Base-by-base conservation (phyloP, 225 moss, liverwort and hornwort genomes). In the Sphagnum tenellum region DNA sequence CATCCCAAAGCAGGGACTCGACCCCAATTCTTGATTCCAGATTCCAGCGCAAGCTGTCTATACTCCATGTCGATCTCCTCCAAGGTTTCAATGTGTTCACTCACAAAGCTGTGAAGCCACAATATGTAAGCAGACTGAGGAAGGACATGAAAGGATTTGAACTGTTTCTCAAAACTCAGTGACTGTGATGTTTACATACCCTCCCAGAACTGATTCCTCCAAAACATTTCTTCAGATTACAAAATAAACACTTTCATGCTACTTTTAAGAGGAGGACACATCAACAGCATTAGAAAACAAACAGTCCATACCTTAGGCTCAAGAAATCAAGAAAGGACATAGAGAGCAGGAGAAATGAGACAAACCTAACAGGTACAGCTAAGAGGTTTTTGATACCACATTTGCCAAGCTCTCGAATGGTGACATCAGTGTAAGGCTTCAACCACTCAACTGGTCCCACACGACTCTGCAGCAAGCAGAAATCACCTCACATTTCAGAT, bases 1-100 rank as follows among this genome's bases (percentile, higher is more conserved):
- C 89, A 86, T 61, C 82, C 82, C 68, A 96, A 62, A 46, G 89
- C 95, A 67, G 95, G 95, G 57, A 96, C 92, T 45, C 95, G 84
- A 68, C 95, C 95, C 95, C 92, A 96, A 73, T 96, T 96, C 70
- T 82, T 81, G 47, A 96, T 96, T 63, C 95, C 95, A 62, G 95
- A 96, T 73, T 89, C 89, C 12, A 85, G 69, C 45, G 95, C 95
- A 58, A 96, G 79, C 75, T 96, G 92, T 64, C 85, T 85, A 73
- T 96, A 96, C 78, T 96, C 95, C 82, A 96, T 88, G 76, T 96
- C 95, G 29, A 96, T 96, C 74, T 96, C 95, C 83, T 96, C 95
- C 69, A 96, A 69, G 44, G 95, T 96, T 74, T 96, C 95, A 63
- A 96, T 96, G 63, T 96, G 92, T 76, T 96, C 95, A 69, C 92